phyloP scores from a whole-genome alignment of 2,329 filamentous ascomycete species.

The Curvularia eragrostidis region DNA sequence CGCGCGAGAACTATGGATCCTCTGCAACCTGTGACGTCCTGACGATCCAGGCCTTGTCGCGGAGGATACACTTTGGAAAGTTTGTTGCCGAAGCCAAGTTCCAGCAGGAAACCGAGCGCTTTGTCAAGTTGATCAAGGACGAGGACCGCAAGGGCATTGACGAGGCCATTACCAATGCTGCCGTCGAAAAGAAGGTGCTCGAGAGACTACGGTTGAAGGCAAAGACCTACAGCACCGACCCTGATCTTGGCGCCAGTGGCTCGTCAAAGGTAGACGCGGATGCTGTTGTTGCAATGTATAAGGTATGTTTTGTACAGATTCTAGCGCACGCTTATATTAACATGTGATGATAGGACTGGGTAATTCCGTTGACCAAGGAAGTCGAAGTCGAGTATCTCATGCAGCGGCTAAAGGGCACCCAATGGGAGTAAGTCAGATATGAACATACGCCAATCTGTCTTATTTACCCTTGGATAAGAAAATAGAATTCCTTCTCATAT shows the following conservation, averaged over 20 bases:
- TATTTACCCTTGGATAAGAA: not conserved
- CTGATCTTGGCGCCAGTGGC: constrained; percentile 66
- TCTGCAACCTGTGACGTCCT: constrained; percentile 89
- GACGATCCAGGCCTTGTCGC: constrained; percentile 86
- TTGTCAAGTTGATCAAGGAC: constrained; percentile 81
- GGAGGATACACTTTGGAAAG: constrained; percentile 96
- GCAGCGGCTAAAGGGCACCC: constrained; percentile 74
- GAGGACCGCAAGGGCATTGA: constrained; percentile 82
- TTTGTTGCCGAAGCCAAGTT: constrained; percentile 98
- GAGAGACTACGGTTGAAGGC: constrained; percentile 87
- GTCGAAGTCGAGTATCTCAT: constrained; percentile 98
- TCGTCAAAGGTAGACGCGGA: constrained; percentile 87
- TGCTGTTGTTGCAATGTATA: constrained; percentile 60
- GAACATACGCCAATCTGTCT: not conserved
- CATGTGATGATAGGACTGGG: constrained; percentile 65
- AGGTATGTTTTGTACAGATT: constrained; percentile 25
- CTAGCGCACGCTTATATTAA: not conserved
- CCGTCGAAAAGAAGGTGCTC: constrained; percentile 90
- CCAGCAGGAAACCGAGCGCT: constrained; percentile 78
- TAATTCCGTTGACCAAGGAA: constrained; percentile 97
- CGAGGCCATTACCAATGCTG: constrained; percentile 85
- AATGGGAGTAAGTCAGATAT: constrained; percentile 53
- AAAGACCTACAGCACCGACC: constrained; percentile 91
- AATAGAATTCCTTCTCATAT: not conserved
- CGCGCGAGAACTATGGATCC: constrained; percentile 93